Evolutionary conservation across 1,284 basidiomycete genomes (phyloP).

Genomic region (Xerocomus amazonicus): DNA sequence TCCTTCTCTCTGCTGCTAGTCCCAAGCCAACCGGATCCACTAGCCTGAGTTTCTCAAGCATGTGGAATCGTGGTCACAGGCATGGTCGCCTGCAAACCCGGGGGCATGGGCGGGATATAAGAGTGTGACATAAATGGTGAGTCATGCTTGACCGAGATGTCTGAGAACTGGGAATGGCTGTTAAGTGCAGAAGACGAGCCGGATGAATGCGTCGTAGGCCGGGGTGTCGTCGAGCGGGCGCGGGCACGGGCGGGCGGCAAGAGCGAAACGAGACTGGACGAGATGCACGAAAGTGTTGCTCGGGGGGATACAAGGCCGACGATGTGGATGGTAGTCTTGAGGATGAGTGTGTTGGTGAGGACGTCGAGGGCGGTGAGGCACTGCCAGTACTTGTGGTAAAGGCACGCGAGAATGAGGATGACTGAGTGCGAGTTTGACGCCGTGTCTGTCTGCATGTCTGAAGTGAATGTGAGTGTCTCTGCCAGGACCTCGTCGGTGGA

Average conservation of each 20-base stretch:
- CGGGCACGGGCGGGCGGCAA: slow-evolving; percentile 17
- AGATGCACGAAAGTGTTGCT: slow-evolving; percentile 28
- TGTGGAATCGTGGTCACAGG: slow-evolving; percentile 53
- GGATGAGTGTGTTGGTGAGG: background rate
- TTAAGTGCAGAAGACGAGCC: slow-evolving; percentile 1
- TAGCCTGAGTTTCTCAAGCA: slow-evolving; percentile 26
- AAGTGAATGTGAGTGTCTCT: slow-evolving; percentile 22
- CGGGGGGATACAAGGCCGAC: slow-evolving; percentile 13
- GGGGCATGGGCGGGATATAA: slow-evolving; percentile 72
- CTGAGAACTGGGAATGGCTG: slow-evolving; percentile 1
- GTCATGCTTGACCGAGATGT: slow-evolving; percentile 37
- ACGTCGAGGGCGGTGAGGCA: slow-evolving; percentile 23
- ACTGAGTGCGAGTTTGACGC: slow-evolving; percentile 14
- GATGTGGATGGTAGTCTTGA: background rate
- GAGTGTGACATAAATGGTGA: slow-evolving; percentile 58
- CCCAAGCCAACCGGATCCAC: slow-evolving; percentile 22
- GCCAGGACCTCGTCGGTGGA: slow-evolving; percentile 20
- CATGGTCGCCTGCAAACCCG: slow-evolving; percentile 62
- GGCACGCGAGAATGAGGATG: slow-evolving; percentile 15
- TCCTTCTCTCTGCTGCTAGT: slow-evolving; percentile 3
- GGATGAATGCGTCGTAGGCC: background rate
- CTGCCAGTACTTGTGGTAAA: slow-evolving; percentile 21
- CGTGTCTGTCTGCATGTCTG: slow-evolving; percentile 12
- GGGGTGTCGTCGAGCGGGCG: slow-evolving; percentile 5
- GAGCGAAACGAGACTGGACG: slow-evolving; percentile 28